Evolutionary conservation across 768 basidiomycete species (phyloP), one percentile per base, ranked within the genome.

Genomic region (Auriscalpium orientale): DNA sequence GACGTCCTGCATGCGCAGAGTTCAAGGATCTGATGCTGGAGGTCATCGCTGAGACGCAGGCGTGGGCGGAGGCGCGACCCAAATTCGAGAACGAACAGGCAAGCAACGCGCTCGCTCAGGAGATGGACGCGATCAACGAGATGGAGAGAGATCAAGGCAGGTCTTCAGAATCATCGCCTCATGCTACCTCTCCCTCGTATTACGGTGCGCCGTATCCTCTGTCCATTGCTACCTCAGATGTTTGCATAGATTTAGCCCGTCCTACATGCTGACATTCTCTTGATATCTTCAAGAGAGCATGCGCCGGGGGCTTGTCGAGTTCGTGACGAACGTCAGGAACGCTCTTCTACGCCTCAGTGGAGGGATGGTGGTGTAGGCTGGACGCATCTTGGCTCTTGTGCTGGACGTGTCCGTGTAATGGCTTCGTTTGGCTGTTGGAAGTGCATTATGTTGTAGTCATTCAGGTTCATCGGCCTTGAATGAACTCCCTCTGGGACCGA

Each of bases 81-180:
- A 37, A 48, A 8, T 35, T 21, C 16, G 61, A 60, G 56, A 60
- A 60, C 48, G 54, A 55, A 43, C 40, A 34, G 20, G 61, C 61
- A 16, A 54, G 48, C n/a, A 55, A 53, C 22, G 36, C 50, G 20
- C 54, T 62, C n/a, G 54, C 53, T n/a, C 59, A 43, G 33, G 43
- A 55, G 56, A 62, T 62, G 50, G 55, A 56, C 20, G 40, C 56
- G 7, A 49, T 62, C 46, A 43, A 35, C 16, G 59, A 60, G 49
- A 51, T 46, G 18, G 61, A 62, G 48, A 48, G 55, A 34, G 61
- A 60, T 52, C 61, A 62, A 60, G 61, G 61, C 59, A 60, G 54
- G 61, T 62, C 51, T 20, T 16, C 54, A 21, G 46, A 48, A 8
- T 35, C 55, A 2, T 46, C 8, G 21, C 45, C 37, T 33, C 18